These are phyloP conservation scores for Vigna trinervia DNA, from an alignment of 306 rosid genomes.

Conservation along the genomic window DNA sequence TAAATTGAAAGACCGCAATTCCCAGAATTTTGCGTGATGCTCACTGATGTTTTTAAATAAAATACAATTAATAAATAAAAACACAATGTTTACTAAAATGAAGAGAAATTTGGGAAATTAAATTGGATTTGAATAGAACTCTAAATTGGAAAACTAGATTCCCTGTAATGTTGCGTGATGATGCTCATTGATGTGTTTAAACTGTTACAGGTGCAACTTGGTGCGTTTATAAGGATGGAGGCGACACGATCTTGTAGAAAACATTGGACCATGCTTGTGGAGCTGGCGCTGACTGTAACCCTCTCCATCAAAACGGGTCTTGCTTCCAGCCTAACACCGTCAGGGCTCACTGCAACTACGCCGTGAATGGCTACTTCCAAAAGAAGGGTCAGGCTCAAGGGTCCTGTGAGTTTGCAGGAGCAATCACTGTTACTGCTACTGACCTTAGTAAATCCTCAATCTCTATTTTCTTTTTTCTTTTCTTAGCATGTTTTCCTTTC, in stretches of 20 bases:
- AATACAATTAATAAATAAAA: too few species aligned
- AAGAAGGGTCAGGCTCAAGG: constrained; percentile 69
- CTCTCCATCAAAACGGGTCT: constrained; percentile 51
- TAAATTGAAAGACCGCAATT: too few species aligned
- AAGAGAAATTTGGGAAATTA: too few species aligned
- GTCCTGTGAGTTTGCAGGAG: constrained; percentile 82
- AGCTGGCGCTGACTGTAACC: constrained; percentile 85
- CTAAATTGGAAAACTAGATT: too few species aligned
- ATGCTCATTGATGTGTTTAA: not conserved
- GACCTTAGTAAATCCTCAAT: too few species aligned
- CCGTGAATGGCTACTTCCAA: constrained; percentile 82
- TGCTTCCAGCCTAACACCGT: constrained; percentile 77
- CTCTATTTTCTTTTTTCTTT: too few species aligned
- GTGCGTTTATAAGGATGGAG: constrained; percentile 83
- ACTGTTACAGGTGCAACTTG: constrained; percentile 61
- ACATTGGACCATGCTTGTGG: constrained; percentile 88
- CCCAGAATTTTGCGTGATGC: too few species aligned
- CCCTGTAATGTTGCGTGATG: too few species aligned
- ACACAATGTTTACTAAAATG: too few species aligned
- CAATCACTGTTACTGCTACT: not conserved
- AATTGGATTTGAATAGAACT: too few species aligned
- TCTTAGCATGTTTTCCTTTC: too few species aligned
- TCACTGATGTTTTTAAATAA: too few species aligned
- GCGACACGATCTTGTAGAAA: constrained; percentile 63
- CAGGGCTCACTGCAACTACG: constrained; percentile 75